Evolutionary conservation across 495 filamentous ascomycete species (phyloP).

Genomic region (Clohesyomyces aquaticus): DNA sequence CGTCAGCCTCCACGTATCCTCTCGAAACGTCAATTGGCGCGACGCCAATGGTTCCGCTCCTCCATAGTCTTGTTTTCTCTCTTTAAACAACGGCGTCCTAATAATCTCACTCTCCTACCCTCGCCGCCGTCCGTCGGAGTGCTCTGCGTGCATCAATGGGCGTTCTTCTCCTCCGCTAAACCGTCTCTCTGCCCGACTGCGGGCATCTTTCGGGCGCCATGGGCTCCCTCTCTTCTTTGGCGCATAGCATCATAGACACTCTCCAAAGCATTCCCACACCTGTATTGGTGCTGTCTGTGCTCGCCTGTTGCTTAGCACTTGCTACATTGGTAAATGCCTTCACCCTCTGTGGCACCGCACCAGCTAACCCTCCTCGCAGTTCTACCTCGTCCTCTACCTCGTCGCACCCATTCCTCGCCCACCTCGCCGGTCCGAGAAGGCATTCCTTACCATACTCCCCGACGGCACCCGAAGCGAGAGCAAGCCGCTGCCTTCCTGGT

Average conservation of each 20-base stretch:
- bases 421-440: slow-evolving; percentile 77
- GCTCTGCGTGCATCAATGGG: slow-evolving; percentile 7
- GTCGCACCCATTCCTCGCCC: slow-evolving; percentile 80
- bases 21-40: background rate
- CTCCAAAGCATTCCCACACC: background rate
- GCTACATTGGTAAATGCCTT: background rate
- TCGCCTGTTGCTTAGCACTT: background rate
- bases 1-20: background rate
- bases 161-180: background rate
- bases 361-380: no score
- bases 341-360: no score
- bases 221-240: background rate
- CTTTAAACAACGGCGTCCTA: background rate
- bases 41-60: background rate
- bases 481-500: slow-evolving; percentile 79
- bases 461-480: slow-evolving; percentile 63
- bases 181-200: background rate
- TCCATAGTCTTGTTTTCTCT: background rate
- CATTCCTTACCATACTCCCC: slow-evolving; percentile 73
- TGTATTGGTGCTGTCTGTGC: background rate
- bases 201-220: slow-evolving; percentile 13
- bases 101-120: background rate
- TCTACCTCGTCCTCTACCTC: slow-evolving; percentile 70
- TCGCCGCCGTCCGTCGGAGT: background rate
- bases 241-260: slow-evolving; percentile 4